Evolutionary conservation across 108 stramenopile genomes (phyloP), one percentile per base, ranked within the genome.

Genomic region (Cylindrotheca fusiformis): DNA sequence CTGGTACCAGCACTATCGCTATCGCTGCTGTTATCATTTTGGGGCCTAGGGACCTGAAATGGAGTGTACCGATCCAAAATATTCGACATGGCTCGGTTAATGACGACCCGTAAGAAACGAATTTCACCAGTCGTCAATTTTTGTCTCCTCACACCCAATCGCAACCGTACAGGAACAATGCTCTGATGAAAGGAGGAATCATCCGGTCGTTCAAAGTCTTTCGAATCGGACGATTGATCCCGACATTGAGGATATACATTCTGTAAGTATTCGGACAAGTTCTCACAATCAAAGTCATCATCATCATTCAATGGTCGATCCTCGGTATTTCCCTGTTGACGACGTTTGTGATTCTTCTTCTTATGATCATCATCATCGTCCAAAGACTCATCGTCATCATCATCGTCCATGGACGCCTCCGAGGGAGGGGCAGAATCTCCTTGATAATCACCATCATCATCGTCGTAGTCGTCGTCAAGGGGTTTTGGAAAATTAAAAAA

Each of bases 61-160:
- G 63, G 63, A 18, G 51, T 33, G 18, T 63, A 26, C 2, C 24
- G 22, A 52, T 63, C 51, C 20, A 63, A 3, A 23, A 63, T 19
- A 2, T 18, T 22, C 36, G 29, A 25, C 31, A 63, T 36, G 21
- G 49, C 30, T 33, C 17, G 4, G 0, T 25, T 19, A 3, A 48
- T 21, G 17, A 36, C 36, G 6, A 6, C 14, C 6, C 36, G 36
- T 6, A 41, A 14, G 10, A 6, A 14, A 41, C 14, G 10, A 41
- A 41, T 14, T 41, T 41, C 10, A 10, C 36, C 36, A 41, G 6
- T 41, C 10, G 6, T 41, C 36, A 41, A 41, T 41, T 14, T 41
- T 14, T 41, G 6, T 41, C 36, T 6, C n/a, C n/a, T n/a, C 10
- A 41, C 36, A 10, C 36, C 36, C 36, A 41, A 6, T 41, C 36